Base-by-base conservation (phyloP, 1,139 yeast species). In the Candida sp. region DNA sequence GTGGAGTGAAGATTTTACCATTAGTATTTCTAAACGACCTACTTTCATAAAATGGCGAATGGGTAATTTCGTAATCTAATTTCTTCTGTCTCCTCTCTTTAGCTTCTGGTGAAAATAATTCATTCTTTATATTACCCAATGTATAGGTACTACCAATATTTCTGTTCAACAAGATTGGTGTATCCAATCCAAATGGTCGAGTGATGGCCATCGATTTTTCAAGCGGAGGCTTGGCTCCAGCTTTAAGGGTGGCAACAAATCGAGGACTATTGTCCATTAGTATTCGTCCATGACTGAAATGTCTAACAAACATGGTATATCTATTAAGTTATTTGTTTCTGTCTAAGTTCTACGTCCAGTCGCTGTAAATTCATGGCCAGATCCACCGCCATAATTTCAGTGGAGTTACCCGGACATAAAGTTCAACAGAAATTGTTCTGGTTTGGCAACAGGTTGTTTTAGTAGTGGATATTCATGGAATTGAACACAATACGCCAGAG, bases 11-110 rank as follows among this genome's bases (percentile, higher is more conserved):
- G 51, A 90, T 74, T 65, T 90, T 89, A 32, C 98, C 98, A 37
- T 82, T 79, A 2, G 95, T 87, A 53, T 84, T 84, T 42, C 85
- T 73, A 60, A 83, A 91, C 1, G 87, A 82, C 56, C 87, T 85
- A 52, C 89, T 75, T 53, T 90, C 96, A 54, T 85, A 84, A 71
- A 89, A 82, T 22, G 95, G 90, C n/a, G 96, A 87, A 56, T 85
- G 88, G 33, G 87, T 81, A 51, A 90, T 77, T 60, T 90, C 97
- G 47, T 81, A 77, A 55, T 87, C 90, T 47, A 87, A 66, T 48
- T 69, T 66, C 48, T 63, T 59, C 45, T 70, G 75, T 73, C 89
- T 64, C 61, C 77, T 52, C 72, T 83, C 74, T 68, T 77, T 65
- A 45, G 75, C 66, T 61, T 76, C 72, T 4, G 56, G 49, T 37